These are phyloP conservation scores for Pilatotrama ljubarskyi DNA, from an alignment of 768 basidiomycete genomes.

Conservation along the genomic window DNA sequence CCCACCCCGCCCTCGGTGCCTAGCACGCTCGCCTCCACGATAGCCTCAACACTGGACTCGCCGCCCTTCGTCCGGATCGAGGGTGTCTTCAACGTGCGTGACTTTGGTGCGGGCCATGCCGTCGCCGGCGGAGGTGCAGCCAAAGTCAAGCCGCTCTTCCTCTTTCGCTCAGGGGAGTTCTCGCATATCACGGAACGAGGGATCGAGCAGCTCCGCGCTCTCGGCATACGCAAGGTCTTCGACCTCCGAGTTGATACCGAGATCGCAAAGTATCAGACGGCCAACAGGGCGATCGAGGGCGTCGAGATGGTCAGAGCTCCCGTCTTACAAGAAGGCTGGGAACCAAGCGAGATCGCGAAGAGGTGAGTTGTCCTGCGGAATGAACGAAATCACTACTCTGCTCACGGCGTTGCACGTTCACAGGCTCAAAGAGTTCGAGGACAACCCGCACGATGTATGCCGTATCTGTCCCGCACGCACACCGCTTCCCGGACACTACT, in stretches of 20 bases:
- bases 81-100: conserved; percentile 42
- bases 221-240: conserved; percentile 41
- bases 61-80: conserved; percentile 43
- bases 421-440: conserved; percentile 34
- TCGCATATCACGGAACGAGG: conserved; percentile 38
- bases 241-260: conserved; percentile 42
- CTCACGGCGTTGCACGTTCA: conserved; percentile 2
- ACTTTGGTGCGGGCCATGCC: conserved; percentile 33
- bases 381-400: too few species aligned
- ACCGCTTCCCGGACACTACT: too few species aligned
- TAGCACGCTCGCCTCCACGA: too few species aligned
- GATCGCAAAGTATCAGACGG: conserved; percentile 35
- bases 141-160: conserved; percentile 31
- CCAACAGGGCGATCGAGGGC: conserved; percentile 31
- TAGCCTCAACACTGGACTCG: conserved; percentile 15
- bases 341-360: conserved; percentile 25
- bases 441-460: conserved; percentile 28
- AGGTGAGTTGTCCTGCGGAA: not conserved
- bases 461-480: conserved; percentile 8
- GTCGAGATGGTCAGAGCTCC: conserved; percentile 32
- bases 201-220: conserved; percentile 32
- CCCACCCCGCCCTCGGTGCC: too few species aligned
- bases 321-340: conserved; percentile 29
- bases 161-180: conserved; percentile 45
- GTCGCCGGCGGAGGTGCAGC: not conserved